A percentile compares a stretch with the other conserved stretches of the same genome.
phyloP scores from a whole-genome alignment of 805 yeast genomes.

The Nakazawaea anatomiae region DNA sequence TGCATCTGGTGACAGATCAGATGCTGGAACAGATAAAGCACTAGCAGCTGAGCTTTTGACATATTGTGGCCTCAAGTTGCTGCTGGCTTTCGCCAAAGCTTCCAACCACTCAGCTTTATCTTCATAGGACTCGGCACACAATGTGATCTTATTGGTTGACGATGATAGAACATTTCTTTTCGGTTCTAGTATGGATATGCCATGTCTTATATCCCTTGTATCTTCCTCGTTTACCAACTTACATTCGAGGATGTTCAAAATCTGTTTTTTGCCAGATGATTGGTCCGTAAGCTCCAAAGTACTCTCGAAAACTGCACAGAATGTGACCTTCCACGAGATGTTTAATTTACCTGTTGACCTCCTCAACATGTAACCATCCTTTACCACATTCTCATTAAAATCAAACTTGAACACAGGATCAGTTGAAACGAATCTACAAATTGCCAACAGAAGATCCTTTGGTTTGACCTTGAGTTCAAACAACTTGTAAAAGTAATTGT shows the following conservation, averaged over 20 bases:
- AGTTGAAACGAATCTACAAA: conserved; percentile 62
- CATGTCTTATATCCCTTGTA: conserved; percentile 47
- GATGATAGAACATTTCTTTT: conserved; percentile 27
- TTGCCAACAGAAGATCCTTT: conserved; percentile 37
- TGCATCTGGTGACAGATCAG: conserved; percentile 1
- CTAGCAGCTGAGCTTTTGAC: conserved; percentile 4
- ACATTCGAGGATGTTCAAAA: conserved; percentile 44
- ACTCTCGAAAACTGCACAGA: conserved; percentile 4
- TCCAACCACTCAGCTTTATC: conserved; percentile 75
- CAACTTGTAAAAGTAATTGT: conserved; percentile 53
- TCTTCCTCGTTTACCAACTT: conserved; percentile 17
- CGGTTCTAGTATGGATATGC: conserved; percentile 48
- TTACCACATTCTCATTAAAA: conserved; percentile 10
- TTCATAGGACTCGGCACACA: conserved; percentile 74
- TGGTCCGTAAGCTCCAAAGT: conserved; percentile 1
- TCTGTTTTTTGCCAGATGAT: conserved; percentile 24
- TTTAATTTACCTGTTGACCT: conserved; percentile 7
- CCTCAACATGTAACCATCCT: conserved; percentile 12
- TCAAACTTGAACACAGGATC: conserved; percentile 40
- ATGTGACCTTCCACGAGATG: conserved; percentile 11
- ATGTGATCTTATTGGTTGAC: conserved; percentile 27
- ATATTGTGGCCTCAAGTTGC: not conserved
- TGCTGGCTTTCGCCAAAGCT: conserved; percentile 12
- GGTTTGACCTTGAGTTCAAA: conserved; percentile 56
- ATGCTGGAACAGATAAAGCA: not conserved